Conservation (phyloP, 1,284 basidiomycete genomes). For the Austropuccinia psidii region DNA sequence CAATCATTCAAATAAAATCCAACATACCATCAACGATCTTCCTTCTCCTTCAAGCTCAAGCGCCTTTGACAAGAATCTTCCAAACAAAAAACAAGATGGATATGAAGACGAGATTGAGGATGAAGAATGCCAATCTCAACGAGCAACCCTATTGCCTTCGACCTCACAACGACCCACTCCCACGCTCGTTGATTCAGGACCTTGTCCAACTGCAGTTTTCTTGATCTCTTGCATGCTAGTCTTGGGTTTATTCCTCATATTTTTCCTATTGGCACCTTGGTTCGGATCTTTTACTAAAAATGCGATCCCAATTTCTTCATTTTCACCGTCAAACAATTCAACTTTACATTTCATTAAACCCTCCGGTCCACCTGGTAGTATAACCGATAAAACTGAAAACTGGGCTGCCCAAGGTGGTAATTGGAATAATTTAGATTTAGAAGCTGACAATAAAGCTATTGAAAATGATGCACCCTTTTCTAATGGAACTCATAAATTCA, state of each 20-base stretch:
- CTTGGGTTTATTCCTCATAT: not conserved
- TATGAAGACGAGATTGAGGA: no score
- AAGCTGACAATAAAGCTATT: not conserved
- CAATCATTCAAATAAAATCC: no score
- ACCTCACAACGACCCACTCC: no score
- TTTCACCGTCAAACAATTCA: not conserved
- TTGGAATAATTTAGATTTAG: slow-evolving; percentile 6
- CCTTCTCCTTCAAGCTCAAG: no score
- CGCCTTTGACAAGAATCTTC: no score
- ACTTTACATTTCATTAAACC: not conserved
- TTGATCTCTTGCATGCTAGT: not conserved
- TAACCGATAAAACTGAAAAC: slow-evolving; percentile 17
- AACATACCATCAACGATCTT: no score
- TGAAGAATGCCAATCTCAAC: no score
- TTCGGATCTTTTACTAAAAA: not conserved
- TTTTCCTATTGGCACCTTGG: not conserved
- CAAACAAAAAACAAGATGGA: no score
- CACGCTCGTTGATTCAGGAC: not conserved
- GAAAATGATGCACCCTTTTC: not conserved
- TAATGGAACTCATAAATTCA: slow-evolving; percentile 23
- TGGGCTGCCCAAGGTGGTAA: slow-evolving; percentile 23
- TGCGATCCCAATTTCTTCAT: not conserved
- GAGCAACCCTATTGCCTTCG: no score
- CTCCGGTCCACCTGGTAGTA: slow-evolving; percentile 13
- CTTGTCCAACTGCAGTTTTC: not conserved